phyloP scores from a whole-genome alignment of 352 stramenopile species.

The Globisporangium nagaii region DNA sequence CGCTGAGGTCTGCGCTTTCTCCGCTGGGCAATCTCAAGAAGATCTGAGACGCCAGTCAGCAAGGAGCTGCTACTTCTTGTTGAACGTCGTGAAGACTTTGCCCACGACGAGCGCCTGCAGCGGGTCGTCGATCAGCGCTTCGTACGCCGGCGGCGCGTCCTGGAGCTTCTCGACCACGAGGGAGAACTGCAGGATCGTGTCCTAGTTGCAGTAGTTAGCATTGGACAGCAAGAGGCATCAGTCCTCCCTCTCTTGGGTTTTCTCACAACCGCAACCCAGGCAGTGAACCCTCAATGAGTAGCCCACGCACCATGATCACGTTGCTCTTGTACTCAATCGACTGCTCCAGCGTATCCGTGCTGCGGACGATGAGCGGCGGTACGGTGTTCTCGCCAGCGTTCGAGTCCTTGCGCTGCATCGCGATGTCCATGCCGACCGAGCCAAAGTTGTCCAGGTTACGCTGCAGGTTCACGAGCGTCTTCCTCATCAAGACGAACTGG shows the following conservation, averaged over 20 bases:
- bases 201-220: constrained; percentile 16
- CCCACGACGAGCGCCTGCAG: constrained; percentile 6
- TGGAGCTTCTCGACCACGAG: constrained; percentile 47
- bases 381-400: not conserved
- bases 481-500: constrained; percentile 45
- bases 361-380: constrained; percentile 11
- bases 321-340: constrained; percentile 48
- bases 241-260: no score
- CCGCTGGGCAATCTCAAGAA: no score
- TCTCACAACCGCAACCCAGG: not conserved
- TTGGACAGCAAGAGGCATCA: not conserved
- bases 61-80: not conserved
- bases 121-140: constrained; percentile 16
- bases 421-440: constrained; percentile 20
- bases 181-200: constrained; percentile 57
- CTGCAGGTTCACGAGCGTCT: constrained; percentile 47
- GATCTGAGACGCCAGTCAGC: no score
- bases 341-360: constrained; percentile 29
- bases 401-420: constrained; percentile 18
- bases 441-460: constrained; percentile 40
- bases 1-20: no score
- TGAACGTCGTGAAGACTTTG: constrained; percentile 2
- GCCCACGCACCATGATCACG: constrained; percentile 41
- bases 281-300: not conserved
- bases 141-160: constrained; percentile 40